Base-by-base conservation (phyloP, 2,329 filamentous ascomycete genomes). In the Hypoxylon sp. region DNA sequence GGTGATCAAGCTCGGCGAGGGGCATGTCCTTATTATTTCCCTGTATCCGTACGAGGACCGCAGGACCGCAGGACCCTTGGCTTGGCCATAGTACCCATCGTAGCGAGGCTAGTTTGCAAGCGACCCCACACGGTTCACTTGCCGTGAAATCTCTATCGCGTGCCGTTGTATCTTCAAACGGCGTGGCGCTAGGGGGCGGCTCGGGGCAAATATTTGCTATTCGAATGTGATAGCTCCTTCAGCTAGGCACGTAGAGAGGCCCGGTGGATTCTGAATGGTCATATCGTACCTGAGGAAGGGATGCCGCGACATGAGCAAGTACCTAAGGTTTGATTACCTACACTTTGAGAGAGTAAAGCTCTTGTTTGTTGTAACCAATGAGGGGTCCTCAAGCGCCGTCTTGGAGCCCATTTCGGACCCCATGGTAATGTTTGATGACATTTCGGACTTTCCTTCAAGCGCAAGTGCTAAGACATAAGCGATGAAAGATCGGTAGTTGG, bases 111-210 rank as follows among this genome's bases (percentile, higher is more conserved):
- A 59, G 60, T 59, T 28, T 64, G 24, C 22, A 44, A 39, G 47
- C 46, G 39, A 62, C 58, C 57, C 60, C 65, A 65, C 62, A 65
- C 56, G 41, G 46, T 51, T 64, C 20, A 69, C 59, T 64, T 68
- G 65, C 67, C 67, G 65, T 52, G 62, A 65, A 65, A 65, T 65
- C 17, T 37, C 11, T 20, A 44, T 46, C 53, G 57, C 63, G 65
- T 67, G 61, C 61, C 59, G 59, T 60, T 53, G 46, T 61, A 50
- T 63, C 65, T 66, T 56, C 56, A 70, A 63, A 52, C 28, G 64
- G 63, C 43, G 65, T 70, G 68, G 61, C 53, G 68, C 30, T 59
- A n/a, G 62, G 62, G 62, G 64, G 56, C 57, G 50, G 53, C 24
- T 56, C 59, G 53, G 59, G 60, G 50, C 57, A 63, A 54, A 51